These are phyloP conservation scores for Kewa caespitosa DNA, from an alignment of 179 eudicot genomes.

Conservation along the genomic window DNA sequence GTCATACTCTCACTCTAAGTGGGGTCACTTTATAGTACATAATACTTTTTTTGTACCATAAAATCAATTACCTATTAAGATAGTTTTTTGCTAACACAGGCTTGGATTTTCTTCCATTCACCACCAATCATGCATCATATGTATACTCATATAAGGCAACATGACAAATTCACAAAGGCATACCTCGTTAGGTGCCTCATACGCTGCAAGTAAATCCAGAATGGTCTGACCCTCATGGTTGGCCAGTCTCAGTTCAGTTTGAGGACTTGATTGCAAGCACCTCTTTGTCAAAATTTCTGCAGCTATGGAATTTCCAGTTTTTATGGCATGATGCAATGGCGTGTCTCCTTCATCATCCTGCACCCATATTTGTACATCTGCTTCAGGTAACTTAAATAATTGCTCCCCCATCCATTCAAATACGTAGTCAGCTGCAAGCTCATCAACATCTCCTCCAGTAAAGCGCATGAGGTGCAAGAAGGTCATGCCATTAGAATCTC, in stretches of 20 bases:
- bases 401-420: neutral
- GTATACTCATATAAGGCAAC: too few species aligned
- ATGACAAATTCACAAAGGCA: neutral
- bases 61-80: too few species aligned
- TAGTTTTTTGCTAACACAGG: too few species aligned
- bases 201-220: slow-evolving; percentile 4
- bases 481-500: slow-evolving; percentile 8
- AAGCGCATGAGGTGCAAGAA: slow-evolving; percentile 16
- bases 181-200: slow-evolving; percentile 7
- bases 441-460: slow-evolving; percentile 8
- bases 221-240: neutral
- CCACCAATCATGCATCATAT: too few species aligned
- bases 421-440: neutral
- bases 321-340: slow-evolving; percentile 18
- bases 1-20: too few species aligned
- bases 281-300: neutral
- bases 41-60: too few species aligned
- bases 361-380: slow-evolving; percentile 10
- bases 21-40: too few species aligned
- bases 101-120: too few species aligned
- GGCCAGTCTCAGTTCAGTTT: neutral
- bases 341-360: slow-evolving; percentile 18
- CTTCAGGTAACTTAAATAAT: slow-evolving; percentile 5
- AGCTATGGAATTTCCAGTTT: neutral
- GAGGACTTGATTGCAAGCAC: neutral